Evolutionary conservation across 495 filamentous ascomycete genomes (phyloP).

Genomic region (Trypethelium eluteriae): DNA sequence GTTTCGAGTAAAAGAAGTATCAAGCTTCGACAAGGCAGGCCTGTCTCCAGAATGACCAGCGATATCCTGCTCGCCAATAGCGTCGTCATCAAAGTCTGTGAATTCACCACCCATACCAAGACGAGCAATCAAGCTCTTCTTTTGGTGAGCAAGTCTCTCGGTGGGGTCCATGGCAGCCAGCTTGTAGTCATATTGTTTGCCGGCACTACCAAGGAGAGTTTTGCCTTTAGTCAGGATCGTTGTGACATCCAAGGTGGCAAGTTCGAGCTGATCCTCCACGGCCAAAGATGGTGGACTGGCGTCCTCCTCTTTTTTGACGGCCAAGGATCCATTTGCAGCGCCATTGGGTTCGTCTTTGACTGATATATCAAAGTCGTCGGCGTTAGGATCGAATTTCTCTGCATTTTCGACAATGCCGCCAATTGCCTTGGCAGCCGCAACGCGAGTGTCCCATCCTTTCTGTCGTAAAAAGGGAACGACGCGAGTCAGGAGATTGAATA

Average conservation of each 20-base stretch:
- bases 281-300: constrained; percentile 25
- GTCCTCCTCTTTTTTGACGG: constrained; percentile 35
- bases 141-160: constrained; percentile 72
- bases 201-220: constrained; percentile 70
- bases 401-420: constrained; percentile 89
- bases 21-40: constrained; percentile 41
- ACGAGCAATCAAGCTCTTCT: constrained; percentile 73
- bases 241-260: constrained; percentile 69
- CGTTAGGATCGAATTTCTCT: constrained; percentile 79
- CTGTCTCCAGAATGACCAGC: constrained; percentile 32
- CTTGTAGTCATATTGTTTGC: constrained; percentile 73
- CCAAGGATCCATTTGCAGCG: constrained; percentile 15
- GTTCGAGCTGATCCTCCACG: constrained; percentile 54
- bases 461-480: constrained; percentile 87
- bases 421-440: constrained; percentile 83
- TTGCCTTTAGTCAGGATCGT: constrained; percentile 74
- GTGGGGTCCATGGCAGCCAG: constrained; percentile 75
- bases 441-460: constrained; percentile 92
- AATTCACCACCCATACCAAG: constrained; percentile 80
- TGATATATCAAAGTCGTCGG: constrained; percentile 41
- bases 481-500: constrained; percentile 93
- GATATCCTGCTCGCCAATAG: constrained; percentile 58
- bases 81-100: constrained; percentile 60
- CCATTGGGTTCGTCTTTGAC: constrained; percentile 28
- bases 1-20: constrained; percentile 38